Conservation (phyloP, 345 rosid species). For the Eucalyptus curtisii region DNA sequence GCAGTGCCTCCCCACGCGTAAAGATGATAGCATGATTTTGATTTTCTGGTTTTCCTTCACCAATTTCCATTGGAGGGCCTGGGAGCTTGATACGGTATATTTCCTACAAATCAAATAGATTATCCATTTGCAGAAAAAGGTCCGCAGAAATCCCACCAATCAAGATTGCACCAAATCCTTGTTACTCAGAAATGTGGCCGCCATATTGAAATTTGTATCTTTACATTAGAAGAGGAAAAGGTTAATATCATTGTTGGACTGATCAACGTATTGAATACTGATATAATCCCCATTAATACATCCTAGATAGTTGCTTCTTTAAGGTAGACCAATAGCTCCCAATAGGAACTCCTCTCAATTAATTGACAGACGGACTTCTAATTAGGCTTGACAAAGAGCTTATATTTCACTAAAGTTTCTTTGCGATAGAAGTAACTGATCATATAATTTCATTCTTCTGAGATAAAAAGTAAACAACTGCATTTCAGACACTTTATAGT, state of each 20-base stretch:
- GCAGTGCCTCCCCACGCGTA: conserved; percentile 98
- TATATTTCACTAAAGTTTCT: background rate
- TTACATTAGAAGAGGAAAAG: background rate
- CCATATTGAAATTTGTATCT: background rate
- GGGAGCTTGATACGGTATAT: conserved; percentile 96
- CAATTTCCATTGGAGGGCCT: conserved; percentile 78
- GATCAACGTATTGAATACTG: background rate
- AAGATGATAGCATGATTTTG: conserved; percentile 98
- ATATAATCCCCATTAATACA: background rate
- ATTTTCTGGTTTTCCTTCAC: conserved; percentile 98
- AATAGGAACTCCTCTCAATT: background rate
- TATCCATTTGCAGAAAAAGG: background rate
- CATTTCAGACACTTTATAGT: no score
- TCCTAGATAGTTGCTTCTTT: background rate
- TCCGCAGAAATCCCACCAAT: background rate
- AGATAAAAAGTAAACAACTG: no score
- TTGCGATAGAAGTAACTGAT: no score
- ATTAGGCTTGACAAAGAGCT: background rate
- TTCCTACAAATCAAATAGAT: conserved; percentile 38
- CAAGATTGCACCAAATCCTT: background rate
- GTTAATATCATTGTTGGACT: background rate
- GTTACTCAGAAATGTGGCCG: background rate
- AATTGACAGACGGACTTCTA: background rate
- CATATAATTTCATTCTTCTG: no score
- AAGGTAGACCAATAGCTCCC: background rate